Base-by-base conservation (phyloP, 768 basidiomycete genomes). In the Coprinellus aureogranulatus region DNA sequence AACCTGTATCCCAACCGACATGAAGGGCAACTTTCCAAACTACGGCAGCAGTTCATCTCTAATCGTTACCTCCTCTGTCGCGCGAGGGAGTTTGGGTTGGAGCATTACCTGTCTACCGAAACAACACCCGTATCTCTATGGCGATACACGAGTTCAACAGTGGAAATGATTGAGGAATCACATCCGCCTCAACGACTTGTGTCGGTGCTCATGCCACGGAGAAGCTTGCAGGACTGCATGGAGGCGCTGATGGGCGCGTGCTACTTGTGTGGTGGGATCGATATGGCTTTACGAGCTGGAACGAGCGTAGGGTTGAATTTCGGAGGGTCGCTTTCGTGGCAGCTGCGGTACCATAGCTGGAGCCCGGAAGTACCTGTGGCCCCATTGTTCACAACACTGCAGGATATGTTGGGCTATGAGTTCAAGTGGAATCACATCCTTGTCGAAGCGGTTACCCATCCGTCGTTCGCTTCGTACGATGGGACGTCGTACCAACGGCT, bases 181-280 rank as follows among this genome's bases (percentile, higher is more conserved):
- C 47, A 55, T 57, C 55, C 44, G 60, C 67, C 10, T 42, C 45
- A 56, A 22, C 70, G 78, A 45, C 71, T 58, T 45, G 75, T 76
- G n/a, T 61, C 53, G 53, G 79, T 87, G 34, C 70, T 71, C 37
- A 82, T 86, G 56, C 83, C 87, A 3, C 79, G 90, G 26, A 73
- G 90, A 55, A 86, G 88, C 63, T 70, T 95, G 60, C 90, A 92
- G 65, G 93, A 95, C 65, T 92, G 89, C 65, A 90, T 93, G 85
- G 94, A 95, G 67, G 88, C 94, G 0, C 77, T 85, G 4, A 73
- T 95, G 3, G 94, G 92, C 11, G 92, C 90, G 2, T 82, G 84
- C 26, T 94, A 87, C 62, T 61, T 86, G 16, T 77, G 82, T 2
- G 93, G 91, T 3, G 90, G 92, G 0, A 83, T 93, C 37, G 69